These are phyloP conservation scores for Capniomyces stellatus DNA, from an alignment of 371 early-diverging fungal species.

Conservation along the genomic window DNA sequence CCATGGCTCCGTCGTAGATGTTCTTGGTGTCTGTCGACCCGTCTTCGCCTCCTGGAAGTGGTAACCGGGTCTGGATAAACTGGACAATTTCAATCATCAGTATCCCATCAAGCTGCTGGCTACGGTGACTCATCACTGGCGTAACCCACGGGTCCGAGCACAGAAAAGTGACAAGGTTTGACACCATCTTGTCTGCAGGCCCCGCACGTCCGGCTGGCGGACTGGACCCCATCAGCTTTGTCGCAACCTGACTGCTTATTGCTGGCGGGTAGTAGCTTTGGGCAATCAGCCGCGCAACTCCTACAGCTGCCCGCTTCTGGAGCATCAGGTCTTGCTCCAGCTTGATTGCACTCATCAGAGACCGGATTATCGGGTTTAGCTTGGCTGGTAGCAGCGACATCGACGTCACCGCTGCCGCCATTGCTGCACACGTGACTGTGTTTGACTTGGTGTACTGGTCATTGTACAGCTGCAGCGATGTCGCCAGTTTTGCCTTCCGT, in stretches of 20 bases:
- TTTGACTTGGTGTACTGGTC: slow-evolving; percentile 45
- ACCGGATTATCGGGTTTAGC: slow-evolving; percentile 65
- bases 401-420: slow-evolving; percentile 66
- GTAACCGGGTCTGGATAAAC: slow-evolving; percentile 11
- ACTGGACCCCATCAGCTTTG: not conserved
- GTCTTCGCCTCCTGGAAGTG: not conserved
- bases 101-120: slow-evolving; percentile 11
- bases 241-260: not conserved
- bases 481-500: slow-evolving; percentile 40
- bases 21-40: not conserved
- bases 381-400: slow-evolving; percentile 61
- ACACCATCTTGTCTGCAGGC: slow-evolving; percentile 70
- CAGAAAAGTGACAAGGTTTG: slow-evolving; percentile 65
- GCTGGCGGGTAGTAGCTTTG: slow-evolving; percentile 13
- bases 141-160: slow-evolving; percentile 63
- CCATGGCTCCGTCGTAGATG: not conserved
- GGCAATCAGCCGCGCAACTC: slow-evolving; percentile 25
- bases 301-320: slow-evolving; percentile 25
- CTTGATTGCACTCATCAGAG: slow-evolving; percentile 78
- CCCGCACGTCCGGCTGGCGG: slow-evolving; percentile 7
- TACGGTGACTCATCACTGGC: slow-evolving; percentile 30
- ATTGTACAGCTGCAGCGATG: slow-evolving; percentile 43
- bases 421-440: slow-evolving; percentile 48
- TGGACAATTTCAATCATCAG: slow-evolving; percentile 23
- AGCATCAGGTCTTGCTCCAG: slow-evolving; percentile 14